Evolutionary conservation across 441 rosid genomes (phyloP).

Genomic region (Aquilaria agallochum): DNA sequence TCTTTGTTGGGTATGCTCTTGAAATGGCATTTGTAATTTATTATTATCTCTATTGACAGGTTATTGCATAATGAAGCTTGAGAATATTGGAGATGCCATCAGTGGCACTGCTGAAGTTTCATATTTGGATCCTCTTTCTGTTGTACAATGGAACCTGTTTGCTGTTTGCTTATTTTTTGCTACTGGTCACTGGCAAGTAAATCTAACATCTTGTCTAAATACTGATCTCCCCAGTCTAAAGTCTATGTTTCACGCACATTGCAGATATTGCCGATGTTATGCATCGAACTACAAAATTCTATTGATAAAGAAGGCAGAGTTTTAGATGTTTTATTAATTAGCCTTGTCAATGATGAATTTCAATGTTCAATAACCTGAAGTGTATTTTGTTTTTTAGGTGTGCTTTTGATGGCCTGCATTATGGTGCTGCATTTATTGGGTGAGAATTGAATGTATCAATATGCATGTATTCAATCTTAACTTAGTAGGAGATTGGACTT

Average conservation of each 20-base stretch:
- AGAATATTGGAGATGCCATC: conserved; percentile 30
- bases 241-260: background rate
- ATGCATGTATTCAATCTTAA: background rate
- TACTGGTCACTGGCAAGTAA: conserved; percentile 88
- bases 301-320: background rate
- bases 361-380: conserved; percentile 6
- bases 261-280: background rate
- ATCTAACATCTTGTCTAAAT: conserved; percentile 1
- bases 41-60: conserved; percentile 40
- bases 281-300: background rate
- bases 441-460: conserved; percentile 31
- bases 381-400: conserved; percentile 50
- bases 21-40: conserved; percentile 6
- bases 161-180: conserved; percentile 79
- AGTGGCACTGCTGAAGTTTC: conserved; percentile 22
- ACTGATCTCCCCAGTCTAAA: no score
- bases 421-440: conserved; percentile 98
- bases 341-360: background rate
- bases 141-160: conserved; percentile 81
- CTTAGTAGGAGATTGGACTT: no score
- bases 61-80: conserved; percentile 77
- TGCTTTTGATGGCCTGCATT: conserved; percentile 98
- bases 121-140: conserved; percentile 51
- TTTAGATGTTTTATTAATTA: conserved; percentile 1
- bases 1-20: background rate